Base-by-base conservation (phyloP, 2,329 filamentous ascomycete genomes). In the Aspergillus hiratsukae region DNA sequence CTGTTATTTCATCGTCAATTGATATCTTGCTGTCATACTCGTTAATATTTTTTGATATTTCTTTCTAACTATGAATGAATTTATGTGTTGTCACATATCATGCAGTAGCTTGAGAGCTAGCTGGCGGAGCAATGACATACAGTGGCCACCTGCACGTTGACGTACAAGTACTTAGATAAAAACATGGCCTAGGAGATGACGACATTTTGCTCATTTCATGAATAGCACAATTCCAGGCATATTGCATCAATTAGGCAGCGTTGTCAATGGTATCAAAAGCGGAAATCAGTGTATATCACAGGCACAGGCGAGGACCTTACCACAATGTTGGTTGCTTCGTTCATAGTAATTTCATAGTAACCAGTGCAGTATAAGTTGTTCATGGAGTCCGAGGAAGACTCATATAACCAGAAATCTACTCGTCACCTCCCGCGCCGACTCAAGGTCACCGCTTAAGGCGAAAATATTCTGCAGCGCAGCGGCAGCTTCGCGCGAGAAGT, bases 391-490 rank as follows among this genome's bases (percentile, higher is more conserved):
- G 14, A 37, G 31, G 14, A 4, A 4, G 14, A 4, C 3, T 25
- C 43, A 81, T 58, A 83, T 70, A 48, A 83, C 78, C 56, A 87
- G 72, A 73, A 80, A 88, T 64, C 79, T 75, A 59, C 83, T 79
- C 4, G 87, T 87, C 51, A 92, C 73, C 27, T 73, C 75, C 67
- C 78, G 80, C 10, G 88, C 88, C 14, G 81, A 79, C 55, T 80
- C 75, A 17, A 81, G 69, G 70, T 91, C 86, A 14, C 87, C 89
- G 54, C 80, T 81, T 48, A 87, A 74, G 11, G 83, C 79, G 69
- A 87, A 87, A 51, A 91, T 83, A 29, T 78, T 82, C 72, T 90
- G 84, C 61, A 92, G 73, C 29, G 89, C 88, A 73, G 87, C 87
- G n/a, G 89, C 89, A 17, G 89, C 87, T 70, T 93, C 89, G 7